These are phyloP conservation scores for Coemansia asiatica DNA, from an alignment of 192 early-diverging fungal species.

Conservation along the genomic window DNA sequence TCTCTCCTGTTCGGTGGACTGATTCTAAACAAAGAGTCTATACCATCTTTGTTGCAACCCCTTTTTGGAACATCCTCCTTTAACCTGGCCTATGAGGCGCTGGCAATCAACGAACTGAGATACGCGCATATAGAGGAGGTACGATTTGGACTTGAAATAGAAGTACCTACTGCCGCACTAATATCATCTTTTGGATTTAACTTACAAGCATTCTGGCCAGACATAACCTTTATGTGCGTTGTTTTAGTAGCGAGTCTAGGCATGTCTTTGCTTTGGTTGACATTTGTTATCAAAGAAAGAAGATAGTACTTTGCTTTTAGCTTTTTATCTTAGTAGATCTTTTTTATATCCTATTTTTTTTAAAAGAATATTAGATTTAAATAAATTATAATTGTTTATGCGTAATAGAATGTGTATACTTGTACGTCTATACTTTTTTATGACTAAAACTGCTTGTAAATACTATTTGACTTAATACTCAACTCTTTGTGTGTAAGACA, in stretches of 20 bases:
- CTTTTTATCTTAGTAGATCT: too few species aligned
- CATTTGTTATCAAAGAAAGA: conserved; percentile 77
- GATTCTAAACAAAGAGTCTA: conserved; percentile 83
- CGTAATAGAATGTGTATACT: too few species aligned
- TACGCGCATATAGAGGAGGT: conserved; percentile 76
- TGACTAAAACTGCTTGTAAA: too few species aligned
- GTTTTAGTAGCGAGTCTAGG: conserved; percentile 66
- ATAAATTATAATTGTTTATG: conserved; percentile 4
- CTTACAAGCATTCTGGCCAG: conserved; percentile 77
- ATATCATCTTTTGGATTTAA: conserved; percentile 88
- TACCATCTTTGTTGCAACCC: conserved; percentile 65
- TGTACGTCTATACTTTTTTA: too few species aligned
- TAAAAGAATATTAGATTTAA: conserved; percentile 4
- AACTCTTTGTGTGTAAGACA: too few species aligned
- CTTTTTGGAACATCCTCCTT: conserved; percentile 71
- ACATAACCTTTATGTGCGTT: conserved; percentile 62
- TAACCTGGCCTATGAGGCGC: conserved; percentile 86
- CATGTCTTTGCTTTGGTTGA: conserved; percentile 74
- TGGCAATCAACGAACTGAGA: conserved; percentile 87
- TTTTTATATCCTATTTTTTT: conserved; percentile 2
- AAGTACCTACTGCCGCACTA: conserved; percentile 82
- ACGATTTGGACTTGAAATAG: conserved; percentile 78
- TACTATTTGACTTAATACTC: too few species aligned
- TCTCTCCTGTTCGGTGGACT: conserved; percentile 89
- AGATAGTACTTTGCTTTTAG: conserved; percentile 56